phyloP scores from a whole-genome alignment of 2,329 filamentous ascomycete species.

The Pseudogymnoascus sp. region DNA sequence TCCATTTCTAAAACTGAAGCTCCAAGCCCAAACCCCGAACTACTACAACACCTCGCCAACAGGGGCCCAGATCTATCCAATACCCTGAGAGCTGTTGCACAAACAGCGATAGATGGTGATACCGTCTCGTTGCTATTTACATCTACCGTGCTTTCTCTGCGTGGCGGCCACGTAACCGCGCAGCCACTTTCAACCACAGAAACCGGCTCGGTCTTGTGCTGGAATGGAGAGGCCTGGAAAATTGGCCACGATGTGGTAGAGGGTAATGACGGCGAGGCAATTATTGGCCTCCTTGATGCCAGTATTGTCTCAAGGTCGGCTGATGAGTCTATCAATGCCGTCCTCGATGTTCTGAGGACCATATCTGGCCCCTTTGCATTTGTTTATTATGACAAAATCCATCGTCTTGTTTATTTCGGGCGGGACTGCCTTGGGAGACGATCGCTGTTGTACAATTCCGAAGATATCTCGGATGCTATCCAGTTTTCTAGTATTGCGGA shows the following conservation, averaged over 20 bases:
- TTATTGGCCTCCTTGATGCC: constrained; percentile 55
- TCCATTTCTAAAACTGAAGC: constrained; percentile 36
- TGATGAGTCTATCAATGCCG: constrained; percentile 26
- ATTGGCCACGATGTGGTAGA: constrained; percentile 49
- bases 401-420: constrained; percentile 66
- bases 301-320: constrained; percentile 18
- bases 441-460: constrained; percentile 62
- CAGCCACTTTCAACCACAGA: constrained; percentile 63
- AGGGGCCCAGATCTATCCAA: constrained; percentile 49
- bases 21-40: constrained; percentile 29
- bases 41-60: constrained; percentile 44
- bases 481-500: constrained; percentile 67
- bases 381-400: constrained; percentile 65
- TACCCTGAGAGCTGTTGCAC: constrained; percentile 1
- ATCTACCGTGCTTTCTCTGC: constrained; percentile 85
- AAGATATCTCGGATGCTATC: constrained; percentile 39
- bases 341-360: constrained; percentile 49
- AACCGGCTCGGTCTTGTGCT: constrained; percentile 69
- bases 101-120: constrained; percentile 18
- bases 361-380: constrained; percentile 86
- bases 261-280: constrained; percentile 70
- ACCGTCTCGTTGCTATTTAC: constrained; percentile 54
- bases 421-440: constrained; percentile 82
- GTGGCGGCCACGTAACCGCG: constrained; percentile 61
- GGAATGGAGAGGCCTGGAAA: constrained; percentile 96